phyloP scores from a whole-genome alignment of 345 rosid genomes.

The Hypericum perforatum region DNA sequence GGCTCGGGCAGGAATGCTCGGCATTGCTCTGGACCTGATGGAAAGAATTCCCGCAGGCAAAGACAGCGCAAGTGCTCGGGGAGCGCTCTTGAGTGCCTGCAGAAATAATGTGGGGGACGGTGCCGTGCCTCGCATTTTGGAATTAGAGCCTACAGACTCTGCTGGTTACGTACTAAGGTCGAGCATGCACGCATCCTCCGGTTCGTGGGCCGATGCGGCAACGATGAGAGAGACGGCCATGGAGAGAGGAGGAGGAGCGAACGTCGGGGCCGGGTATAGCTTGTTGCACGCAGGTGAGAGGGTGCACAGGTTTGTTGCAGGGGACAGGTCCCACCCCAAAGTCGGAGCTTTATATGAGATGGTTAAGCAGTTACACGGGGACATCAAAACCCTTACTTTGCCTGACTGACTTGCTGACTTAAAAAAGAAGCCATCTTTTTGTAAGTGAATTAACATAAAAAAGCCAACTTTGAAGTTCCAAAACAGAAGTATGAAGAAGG shows the following conservation, averaged over 20 bases:
- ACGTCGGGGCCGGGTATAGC: conserved; percentile 47
- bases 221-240: conserved; percentile 44
- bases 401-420: no score
- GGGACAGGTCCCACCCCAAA: conserved; percentile 29
- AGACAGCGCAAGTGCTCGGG: conserved; percentile 52
- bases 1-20: conserved; percentile 51
- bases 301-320: conserved; percentile 36
- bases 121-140: conserved; percentile 36
- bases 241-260: conserved; percentile 39
- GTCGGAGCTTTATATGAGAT: conserved; percentile 16
- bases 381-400: no score
- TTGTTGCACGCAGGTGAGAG: conserved; percentile 30
- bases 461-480: conserved; percentile 9
- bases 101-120: conserved; percentile 33
- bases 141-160: conserved; percentile 44
- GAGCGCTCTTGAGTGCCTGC: conserved; percentile 52
- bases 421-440: background rate
- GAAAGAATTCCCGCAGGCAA: conserved; percentile 34
- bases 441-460: no score
- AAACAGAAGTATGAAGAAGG: conserved; percentile 2
- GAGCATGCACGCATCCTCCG: conserved; percentile 38
- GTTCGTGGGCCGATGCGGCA: conserved; percentile 41
- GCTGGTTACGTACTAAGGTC: conserved; percentile 55
- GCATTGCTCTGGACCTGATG: conserved; percentile 39
- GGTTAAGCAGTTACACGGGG: conserved; percentile 25